These are phyloP conservation scores for Solanum sejunctum DNA, from an alignment of 257 asterid genomes.

Conservation along the genomic window DNA sequence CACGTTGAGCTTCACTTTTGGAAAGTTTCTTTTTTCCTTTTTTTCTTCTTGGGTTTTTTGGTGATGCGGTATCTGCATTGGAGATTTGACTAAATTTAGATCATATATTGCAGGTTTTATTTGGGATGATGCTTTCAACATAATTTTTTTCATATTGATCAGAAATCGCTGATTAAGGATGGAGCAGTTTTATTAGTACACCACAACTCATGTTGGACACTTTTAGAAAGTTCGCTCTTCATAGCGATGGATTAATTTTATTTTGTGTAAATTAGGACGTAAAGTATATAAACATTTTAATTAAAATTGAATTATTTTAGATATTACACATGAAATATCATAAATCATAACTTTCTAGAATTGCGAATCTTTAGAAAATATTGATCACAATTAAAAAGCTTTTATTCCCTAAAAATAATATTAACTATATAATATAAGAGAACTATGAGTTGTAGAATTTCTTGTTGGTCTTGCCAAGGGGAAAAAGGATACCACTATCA, in stretches of 20 bases:
- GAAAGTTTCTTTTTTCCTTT: no score
- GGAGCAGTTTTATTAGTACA: fast-evolving
- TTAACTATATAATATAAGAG: neutral
- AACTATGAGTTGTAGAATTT: neutral
- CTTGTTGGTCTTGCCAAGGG: neutral
- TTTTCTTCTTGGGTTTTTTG: no score
- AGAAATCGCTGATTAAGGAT: no score
- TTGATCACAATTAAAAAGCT: neutral
- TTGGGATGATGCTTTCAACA: no score
- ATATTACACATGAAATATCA: neutral
- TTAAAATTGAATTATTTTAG: neutral
- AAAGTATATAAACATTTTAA: neutral
- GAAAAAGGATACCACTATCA: neutral
- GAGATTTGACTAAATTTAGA: no score
- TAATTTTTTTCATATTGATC: no score
- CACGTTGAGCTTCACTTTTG: neutral
- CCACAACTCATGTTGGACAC: no score
- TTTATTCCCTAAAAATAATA: neutral
- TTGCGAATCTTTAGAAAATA: neutral
- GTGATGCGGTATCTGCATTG: no score
- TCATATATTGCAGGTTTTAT: no score
- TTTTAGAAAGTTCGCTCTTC: no score
- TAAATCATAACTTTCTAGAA: neutral
- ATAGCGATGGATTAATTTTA: neutral
- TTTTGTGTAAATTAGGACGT: neutral